Base-by-base conservation (phyloP, 805 yeast genomes). In the Candida easanensis region DNA sequence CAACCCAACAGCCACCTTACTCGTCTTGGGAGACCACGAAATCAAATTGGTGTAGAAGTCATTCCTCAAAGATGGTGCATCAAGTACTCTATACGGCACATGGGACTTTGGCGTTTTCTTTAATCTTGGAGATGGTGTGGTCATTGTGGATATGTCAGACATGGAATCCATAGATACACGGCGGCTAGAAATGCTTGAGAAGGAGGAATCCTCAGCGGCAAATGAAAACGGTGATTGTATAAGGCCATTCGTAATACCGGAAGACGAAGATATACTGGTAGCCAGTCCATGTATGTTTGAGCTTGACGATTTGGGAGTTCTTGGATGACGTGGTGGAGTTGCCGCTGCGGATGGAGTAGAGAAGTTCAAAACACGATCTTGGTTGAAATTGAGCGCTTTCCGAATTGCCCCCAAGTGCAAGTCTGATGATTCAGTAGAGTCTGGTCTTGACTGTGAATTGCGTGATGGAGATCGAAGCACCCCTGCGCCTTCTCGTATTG, bases 31-130 rank as follows among this genome's bases (percentile, higher is more conserved):
- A 0, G 89, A 79, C 95, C 95, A 88, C 5, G 88, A 75, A 0
- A 88, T 74, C 42, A 85, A 66, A 56, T 85, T 85, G 1, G 87
- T 74, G 61, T 88, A 88, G 56, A 81, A 88, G 58, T 88, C 95
- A 60, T 86, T 82, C 47, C 83, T 66, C 41, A 88, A 61, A 2
- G 79, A 79, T 0, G 89, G 89, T 0, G 93, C 90, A 56, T 78
- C 83, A 16, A 82, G 60, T 0, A 79, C 79, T 46, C 75, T 69
- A 49, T 62, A 76, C 0, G 82, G 77, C 16, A 64, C 62, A 19
- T 66, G 70, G 3, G 72, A 57, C 40, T 61, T 63, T 7, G 66
- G 48, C 26, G 57, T 53, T 37, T 59, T 60, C 42, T 56, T 54
- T 8, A 53, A 33, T 17, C 30, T 33, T 14, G 37, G 35, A 7